These are phyloP conservation scores for Linanthus parryae DNA, from an alignment of 148 eudicot species.

Conservation along the genomic window DNA sequence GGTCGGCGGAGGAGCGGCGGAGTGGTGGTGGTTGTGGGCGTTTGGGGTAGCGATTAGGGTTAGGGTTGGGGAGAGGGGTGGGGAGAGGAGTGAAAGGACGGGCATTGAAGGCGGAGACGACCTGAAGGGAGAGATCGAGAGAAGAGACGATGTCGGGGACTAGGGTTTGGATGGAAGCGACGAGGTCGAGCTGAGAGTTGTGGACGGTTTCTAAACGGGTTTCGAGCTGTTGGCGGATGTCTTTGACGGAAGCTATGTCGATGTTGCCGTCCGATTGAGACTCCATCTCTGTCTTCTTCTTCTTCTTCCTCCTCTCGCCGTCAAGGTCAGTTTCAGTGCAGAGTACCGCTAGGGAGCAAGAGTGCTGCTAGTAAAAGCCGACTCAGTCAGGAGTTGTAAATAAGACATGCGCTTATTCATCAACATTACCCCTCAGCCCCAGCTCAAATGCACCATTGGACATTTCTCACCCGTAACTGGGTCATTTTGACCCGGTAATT, in stretches of 20 bases:
- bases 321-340: no score
- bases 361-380: no score
- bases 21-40: constrained; percentile 2
- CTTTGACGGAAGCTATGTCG: constrained; percentile 34
- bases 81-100: constrained; percentile 49
- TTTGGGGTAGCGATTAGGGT: constrained; percentile 23
- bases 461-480: no score
- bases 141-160: constrained; percentile 74
- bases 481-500: no score
- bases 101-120: constrained; percentile 54
- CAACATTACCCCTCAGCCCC: no score
- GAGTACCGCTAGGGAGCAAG: no score
- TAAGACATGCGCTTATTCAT: no score
- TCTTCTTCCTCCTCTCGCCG: neutral
- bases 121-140: constrained; percentile 61
- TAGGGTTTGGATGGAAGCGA: constrained; percentile 67
- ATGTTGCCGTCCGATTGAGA: constrained; percentile 29
- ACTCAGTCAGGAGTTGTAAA: no score
- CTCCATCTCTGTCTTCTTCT: constrained; percentile 21
- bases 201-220: constrained; percentile 42
- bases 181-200: constrained; percentile 45
- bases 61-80: constrained; percentile 21
- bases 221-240: constrained; percentile 52
- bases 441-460: no score
- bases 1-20: constrained; percentile 5